Base-by-base conservation (phyloP, 768 basidiomycete species). In the Mycena floridula region DNA sequence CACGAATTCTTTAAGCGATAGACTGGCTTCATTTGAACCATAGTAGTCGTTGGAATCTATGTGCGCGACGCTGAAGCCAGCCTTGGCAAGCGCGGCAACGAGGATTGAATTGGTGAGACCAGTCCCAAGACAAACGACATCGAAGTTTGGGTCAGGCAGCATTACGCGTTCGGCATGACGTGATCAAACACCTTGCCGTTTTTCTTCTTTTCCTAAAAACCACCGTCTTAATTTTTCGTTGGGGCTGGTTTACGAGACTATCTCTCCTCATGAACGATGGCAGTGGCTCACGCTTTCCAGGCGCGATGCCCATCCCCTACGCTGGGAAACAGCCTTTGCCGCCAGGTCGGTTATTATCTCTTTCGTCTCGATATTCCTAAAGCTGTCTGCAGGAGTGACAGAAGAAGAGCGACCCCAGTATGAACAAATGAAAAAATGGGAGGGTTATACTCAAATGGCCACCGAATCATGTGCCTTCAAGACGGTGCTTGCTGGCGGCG, bases 381-480 rank as follows among this genome's bases (percentile, higher is more conserved):
- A n/a, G n/a, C n/a, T n/a, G n/a, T n/a, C n/a, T n/a, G n/a, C n/a
- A n/a, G 93, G 92, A 15, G 61, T 85, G 47, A 80, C 82, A 3
- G 83, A 89, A 54, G 87, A 91, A 40, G 92, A 96, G 58, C 72
- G 87, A 20, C 70, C 67, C 8, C 74, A 78, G 38, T 64, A 78
- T 43, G 60, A 79, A 43, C 79, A 90, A 62, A 73, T 77, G 51
- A 81, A 87, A 64, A 87, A 87, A 62, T 89, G 82, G 73, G 82
- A 89, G 59, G 63, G 76, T 49, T 82, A 75, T 63, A 83, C 87
- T 65, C 53, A 62, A 1, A 67, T 72, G 57, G 89, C 77, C 35
- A 85, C 86, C 82, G 90, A 93, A 60, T 90, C 86, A 3, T 97
- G 94, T 64, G 77, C 79, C 2, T 75, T 78, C 30, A 97, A 97